Base-by-base conservation (phyloP, 768 basidiomycete genomes). In the Polyporus arcularius region DNA sequence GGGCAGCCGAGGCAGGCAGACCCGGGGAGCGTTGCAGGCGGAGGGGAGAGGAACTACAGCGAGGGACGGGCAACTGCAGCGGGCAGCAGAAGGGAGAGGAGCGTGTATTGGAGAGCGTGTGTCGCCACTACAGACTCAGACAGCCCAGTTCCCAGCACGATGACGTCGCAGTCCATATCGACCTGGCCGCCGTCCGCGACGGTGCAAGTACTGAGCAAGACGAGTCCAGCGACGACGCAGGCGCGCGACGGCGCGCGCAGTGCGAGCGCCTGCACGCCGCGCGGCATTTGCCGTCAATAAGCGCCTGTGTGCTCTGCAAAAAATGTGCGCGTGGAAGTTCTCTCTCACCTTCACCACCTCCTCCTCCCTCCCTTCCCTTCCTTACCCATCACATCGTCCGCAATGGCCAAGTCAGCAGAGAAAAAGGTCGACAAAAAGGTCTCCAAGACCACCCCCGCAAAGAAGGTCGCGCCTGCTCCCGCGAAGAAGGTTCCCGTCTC, bases 131-230 rank as follows among this genome's bases (percentile, higher is more conserved):
- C n/a, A 11, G 94, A 94, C 70, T 96, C 88, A 39, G 88, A 81
- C 4, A 98, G 76, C 1, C 89, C 90, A n/a, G 90, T 92, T 4
- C 91, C 90, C 47, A 92, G 72, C 42, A 92, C 76, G 41, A 89
- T 77, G 31, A 84, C 83, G 64, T 93, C 89, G 64, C 90, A 89
- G 39, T 79, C 75, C 76, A 77, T 79, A 26, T 41, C 12, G 49
- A 40, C 41, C 14, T 16, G 21, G 18, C 14, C 4, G 31, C 38
- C 18, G 12, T 41, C 30, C n/a, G 57, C 35, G 49, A 16, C 41
- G 57, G 48, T 28, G 39, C 21, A 47, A 38, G 38, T 16, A 12
- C 42, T 38, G 47, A 35, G 55, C 32, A 15, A 42, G 42, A 31
- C n/a, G 42, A 28, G 35, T 16, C 18, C 35, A 11, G 21, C 21